Conservation (phyloP, 495 filamentous ascomycete genomes). For the Stereocaulon alpinum region DNA sequence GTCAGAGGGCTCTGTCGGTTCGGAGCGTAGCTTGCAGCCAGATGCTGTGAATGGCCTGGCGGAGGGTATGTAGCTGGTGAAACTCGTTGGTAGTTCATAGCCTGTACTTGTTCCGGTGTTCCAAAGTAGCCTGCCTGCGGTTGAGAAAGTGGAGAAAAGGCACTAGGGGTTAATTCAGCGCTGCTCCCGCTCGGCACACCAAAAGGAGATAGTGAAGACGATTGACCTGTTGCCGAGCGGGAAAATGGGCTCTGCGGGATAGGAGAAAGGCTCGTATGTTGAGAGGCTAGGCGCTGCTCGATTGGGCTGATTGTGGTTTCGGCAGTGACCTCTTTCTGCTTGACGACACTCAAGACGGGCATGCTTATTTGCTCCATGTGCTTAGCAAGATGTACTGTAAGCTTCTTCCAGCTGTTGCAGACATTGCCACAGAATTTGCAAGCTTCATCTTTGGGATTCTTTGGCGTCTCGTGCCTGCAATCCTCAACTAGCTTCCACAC, state of each 20-base stretch:
- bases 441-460: constrained; percentile 62
- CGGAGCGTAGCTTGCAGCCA: constrained; percentile 10
- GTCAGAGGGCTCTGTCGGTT: constrained; percentile 1
- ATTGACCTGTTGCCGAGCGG: neutral
- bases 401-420: constrained; percentile 83
- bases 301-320: constrained; percentile 56
- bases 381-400: constrained; percentile 88
- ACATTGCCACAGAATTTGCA: constrained; percentile 85
- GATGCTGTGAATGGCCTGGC: constrained; percentile 12
- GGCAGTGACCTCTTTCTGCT: constrained; percentile 42
- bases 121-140: constrained; percentile 11
- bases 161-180: constrained; percentile 8
- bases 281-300: constrained; percentile 38
- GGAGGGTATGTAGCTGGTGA: constrained; percentile 22
- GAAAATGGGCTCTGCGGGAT: constrained; percentile 13
- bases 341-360: constrained; percentile 70
- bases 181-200: constrained; percentile 6
- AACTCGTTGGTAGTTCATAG: constrained; percentile 16
- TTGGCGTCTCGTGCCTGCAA: constrained; percentile 61
- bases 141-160: constrained; percentile 11
- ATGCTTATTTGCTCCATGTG: constrained; percentile 94
- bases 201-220: constrained; percentile 15
- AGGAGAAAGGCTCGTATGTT: constrained; percentile 25
- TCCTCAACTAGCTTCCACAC: constrained; percentile 71
- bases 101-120: neutral